A percentile compares a stretch with the other conserved stretches of the same genome.
phyloP scores from a whole-genome alignment of 1,284 basidiomycete species.

The Apiotrichum veenhuisii region DNA sequence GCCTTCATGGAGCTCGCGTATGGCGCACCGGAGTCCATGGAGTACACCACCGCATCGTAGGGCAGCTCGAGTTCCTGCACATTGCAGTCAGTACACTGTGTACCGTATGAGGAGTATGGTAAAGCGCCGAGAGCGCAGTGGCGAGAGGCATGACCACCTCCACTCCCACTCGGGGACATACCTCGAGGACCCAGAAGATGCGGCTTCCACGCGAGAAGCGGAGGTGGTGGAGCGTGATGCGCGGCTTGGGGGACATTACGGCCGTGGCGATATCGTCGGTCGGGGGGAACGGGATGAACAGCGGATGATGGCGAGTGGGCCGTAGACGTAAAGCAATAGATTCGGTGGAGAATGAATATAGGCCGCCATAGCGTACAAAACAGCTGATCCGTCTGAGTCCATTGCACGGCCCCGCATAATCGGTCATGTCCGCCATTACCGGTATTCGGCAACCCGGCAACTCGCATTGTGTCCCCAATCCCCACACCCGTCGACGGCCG shows the following conservation, averaged over 20 bases:
- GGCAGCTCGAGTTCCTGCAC: constrained; percentile 7
- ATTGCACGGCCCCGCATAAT: too few relatives aligned
- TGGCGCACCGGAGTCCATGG: not conserved
- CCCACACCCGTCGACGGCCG: too few relatives aligned
- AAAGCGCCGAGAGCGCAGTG: not conserved
- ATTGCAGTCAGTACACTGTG: too few relatives aligned
- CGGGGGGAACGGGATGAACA: not conserved
- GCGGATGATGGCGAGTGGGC: too few relatives aligned
- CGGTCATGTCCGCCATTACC: too few relatives aligned
- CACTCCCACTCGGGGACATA: too few relatives aligned
- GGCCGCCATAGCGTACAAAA: too few relatives aligned
- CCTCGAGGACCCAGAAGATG: constrained; percentile 10
- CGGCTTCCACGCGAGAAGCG: not conserved
- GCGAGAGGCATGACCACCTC: not conserved
- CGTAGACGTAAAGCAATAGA: too few relatives aligned
- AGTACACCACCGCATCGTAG: constrained; percentile 2
- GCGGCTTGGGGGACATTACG: not conserved
- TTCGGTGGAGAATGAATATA: too few relatives aligned
- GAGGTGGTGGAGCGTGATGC: constrained; percentile 2
- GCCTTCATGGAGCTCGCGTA: not conserved
- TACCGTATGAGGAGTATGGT: not conserved
- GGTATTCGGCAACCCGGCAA: too few relatives aligned
- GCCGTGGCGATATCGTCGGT: not conserved
- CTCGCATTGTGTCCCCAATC: too few relatives aligned
- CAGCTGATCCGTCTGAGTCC: too few relatives aligned